Evolutionary conservation across 768 basidiomycete genomes (phyloP).

Genomic region (Wakefieldia striispora): DNA sequence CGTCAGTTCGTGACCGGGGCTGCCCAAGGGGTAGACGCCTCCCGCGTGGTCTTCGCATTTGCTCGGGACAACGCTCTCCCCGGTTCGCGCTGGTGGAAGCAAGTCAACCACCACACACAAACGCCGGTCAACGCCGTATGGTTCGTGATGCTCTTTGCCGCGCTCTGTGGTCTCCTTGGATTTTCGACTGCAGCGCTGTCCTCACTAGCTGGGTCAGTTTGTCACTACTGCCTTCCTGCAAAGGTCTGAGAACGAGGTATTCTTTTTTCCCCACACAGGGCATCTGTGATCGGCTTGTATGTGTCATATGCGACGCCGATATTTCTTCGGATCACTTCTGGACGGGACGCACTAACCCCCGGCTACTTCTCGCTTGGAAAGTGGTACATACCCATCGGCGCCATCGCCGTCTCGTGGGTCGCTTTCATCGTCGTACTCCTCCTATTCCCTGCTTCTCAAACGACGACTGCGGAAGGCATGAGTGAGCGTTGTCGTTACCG

Average conservation of each 20-base stretch:
- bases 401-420: constrained; percentile 65
- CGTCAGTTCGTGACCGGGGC: constrained; percentile 67
- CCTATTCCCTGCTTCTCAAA: constrained; percentile 50
- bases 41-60: constrained; percentile 73
- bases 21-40: constrained; percentile 73
- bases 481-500: constrained; percentile 41
- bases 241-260: neutral
- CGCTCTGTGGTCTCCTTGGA: constrained; percentile 60
- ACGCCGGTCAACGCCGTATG: constrained; percentile 77
- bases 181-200: constrained; percentile 62
- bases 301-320: constrained; percentile 65
- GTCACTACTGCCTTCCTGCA: neutral
- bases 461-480: constrained; percentile 45
- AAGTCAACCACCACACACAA: constrained; percentile 53
- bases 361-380: constrained; percentile 61
- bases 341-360: constrained; percentile 53
- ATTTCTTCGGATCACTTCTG: constrained; percentile 68
- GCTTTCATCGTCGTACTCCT: constrained; percentile 57
- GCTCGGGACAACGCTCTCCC: constrained; percentile 73
- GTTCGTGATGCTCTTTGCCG: constrained; percentile 60
- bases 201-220: constrained; percentile 64
- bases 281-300: constrained; percentile 71
- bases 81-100: constrained; percentile 69
- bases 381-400: constrained; percentile 59
- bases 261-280: constrained; percentile 36